Base-by-base conservation (phyloP, 1,284 basidiomycete genomes). In the Porogramme epimiltina region DNA sequence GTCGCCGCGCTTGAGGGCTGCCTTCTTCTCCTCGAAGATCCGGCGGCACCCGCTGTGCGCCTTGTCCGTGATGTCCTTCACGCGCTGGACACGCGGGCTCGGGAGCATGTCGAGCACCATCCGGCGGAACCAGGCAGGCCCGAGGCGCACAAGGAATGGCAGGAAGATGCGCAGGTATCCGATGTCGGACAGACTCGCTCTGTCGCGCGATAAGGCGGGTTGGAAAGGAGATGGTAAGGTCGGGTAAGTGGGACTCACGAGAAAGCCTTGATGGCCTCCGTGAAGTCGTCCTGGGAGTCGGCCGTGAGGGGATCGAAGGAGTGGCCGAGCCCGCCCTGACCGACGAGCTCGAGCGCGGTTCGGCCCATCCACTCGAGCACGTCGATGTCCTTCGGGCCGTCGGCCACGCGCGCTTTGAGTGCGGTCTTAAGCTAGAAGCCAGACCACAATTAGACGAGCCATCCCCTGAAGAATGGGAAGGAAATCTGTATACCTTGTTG, bases 1-100 rank as follows among this genome's bases (percentile, higher is more conserved):
- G 4, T 58, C 62, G 3, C 60, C 56, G 94, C 89, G n/a, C 76
- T 28, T 28, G 2, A 49, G 19, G 10, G 52, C 70, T 16, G 59
- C 52, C 56, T 75, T 78, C 61, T 74, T 75, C 41, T 73, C 65
- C 22, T 67, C 61, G 24, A 79, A 62, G 18, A 78, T 62, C 31
- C 68, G 55, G 37, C 50, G 55, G 1, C 73, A 73, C 39, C 76
- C 69, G 1, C 65, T 55, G n/a, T 58, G 52, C 51, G 73, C 70
- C 2, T 62, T 60, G 52, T 79, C 73, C 2, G 70, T 50, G 19
- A 77, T 68, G 10, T 69, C 62, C 2, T 67, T 65, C 24, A 73
- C 25, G 4, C 64, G 56, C 34, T 72, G 70, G 8, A 77, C 34
- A 8, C 56, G 42, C 47, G 67, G 25, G 18, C 13, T 8, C 19